Conservation (phyloP, 345 rosid genomes). For the Gossypium bickii region DNA sequence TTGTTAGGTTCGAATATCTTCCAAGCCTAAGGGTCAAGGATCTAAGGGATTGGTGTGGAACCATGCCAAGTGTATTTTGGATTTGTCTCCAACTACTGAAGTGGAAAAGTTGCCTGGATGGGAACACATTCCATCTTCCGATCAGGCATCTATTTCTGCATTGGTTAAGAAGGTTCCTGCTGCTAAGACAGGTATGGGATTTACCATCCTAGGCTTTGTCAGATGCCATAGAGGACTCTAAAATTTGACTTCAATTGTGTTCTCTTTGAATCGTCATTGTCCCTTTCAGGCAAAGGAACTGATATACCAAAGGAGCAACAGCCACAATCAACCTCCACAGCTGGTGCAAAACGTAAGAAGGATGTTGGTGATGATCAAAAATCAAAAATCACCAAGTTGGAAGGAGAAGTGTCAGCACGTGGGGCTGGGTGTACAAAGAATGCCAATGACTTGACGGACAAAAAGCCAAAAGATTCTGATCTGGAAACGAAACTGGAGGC, state of each 20-base stretch:
- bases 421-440: constrained; percentile 26
- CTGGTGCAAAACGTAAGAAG: constrained; percentile 59
- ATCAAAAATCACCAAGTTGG: constrained; percentile 51
- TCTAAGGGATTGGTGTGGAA: constrained; percentile 76
- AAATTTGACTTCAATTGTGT: constrained; percentile 16
- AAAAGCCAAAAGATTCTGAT: constrained; percentile 27
- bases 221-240: background rate
- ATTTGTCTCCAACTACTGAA: constrained; percentile 45
- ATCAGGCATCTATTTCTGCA: constrained; percentile 46
- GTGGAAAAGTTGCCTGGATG: constrained; percentile 74
- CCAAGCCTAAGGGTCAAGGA: constrained; percentile 67
- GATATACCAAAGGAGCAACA: constrained; percentile 31
- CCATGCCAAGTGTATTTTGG: constrained; percentile 73
- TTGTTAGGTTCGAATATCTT: constrained; percentile 69
- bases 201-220: background rate
- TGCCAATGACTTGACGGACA: constrained; percentile 10
- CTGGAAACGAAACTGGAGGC: constrained; percentile 59
- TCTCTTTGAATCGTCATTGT: constrained; percentile 19
- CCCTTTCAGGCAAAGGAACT: constrained; percentile 28
- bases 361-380: constrained; percentile 37
- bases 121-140: constrained; percentile 61
- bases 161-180: constrained; percentile 45
- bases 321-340: constrained; percentile 34
- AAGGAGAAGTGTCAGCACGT: constrained; percentile 38
- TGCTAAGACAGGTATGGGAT: constrained; percentile 45